Conservation (phyloP, 345 rosid genomes). For the Crucihimalaya himalaica region DNA sequence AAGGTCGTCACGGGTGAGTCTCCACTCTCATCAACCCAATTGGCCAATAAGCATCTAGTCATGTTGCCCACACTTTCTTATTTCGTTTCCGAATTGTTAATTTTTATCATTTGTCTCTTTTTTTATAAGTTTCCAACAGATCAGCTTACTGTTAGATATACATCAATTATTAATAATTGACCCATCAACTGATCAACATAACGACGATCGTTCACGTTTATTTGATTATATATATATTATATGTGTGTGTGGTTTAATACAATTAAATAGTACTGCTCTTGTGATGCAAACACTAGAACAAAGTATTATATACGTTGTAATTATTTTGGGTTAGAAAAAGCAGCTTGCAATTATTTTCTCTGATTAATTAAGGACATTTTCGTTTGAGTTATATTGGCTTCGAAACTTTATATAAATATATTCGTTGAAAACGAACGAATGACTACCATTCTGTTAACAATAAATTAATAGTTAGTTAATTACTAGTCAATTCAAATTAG, state of each 20-base stretch:
- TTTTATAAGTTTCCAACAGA: not conserved
- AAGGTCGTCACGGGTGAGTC: slow-evolving; percentile 32
- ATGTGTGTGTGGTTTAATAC: not conserved
- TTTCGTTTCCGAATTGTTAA: not conserved
- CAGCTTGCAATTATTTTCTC: not conserved
- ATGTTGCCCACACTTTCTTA: slow-evolving; percentile 36
- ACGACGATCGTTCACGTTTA: not conserved
- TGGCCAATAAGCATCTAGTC: slow-evolving; percentile 26
- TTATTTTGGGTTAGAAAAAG: not conserved
- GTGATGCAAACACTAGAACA: not conserved
- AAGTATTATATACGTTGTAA: slow-evolving; percentile 1
- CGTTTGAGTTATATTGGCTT: not conserved
- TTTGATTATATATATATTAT: not conserved
- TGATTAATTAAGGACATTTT: not conserved
- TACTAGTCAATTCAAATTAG: not conserved
- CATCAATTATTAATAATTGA: slow-evolving; percentile 3
- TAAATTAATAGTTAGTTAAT: slow-evolving; percentile 5
- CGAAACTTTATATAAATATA: not conserved
- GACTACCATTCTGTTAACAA: not conserved
- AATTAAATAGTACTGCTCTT: not conserved
- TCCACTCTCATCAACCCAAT: slow-evolving; percentile 29
- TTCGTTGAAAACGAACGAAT: not conserved
- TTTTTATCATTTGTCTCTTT: slow-evolving; percentile 13
- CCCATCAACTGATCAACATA: slow-evolving; percentile 16
- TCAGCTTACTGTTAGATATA: slow-evolving; percentile 12